Conservation (phyloP, 495 filamentous ascomycete genomes). For the Glonium stellatum region DNA sequence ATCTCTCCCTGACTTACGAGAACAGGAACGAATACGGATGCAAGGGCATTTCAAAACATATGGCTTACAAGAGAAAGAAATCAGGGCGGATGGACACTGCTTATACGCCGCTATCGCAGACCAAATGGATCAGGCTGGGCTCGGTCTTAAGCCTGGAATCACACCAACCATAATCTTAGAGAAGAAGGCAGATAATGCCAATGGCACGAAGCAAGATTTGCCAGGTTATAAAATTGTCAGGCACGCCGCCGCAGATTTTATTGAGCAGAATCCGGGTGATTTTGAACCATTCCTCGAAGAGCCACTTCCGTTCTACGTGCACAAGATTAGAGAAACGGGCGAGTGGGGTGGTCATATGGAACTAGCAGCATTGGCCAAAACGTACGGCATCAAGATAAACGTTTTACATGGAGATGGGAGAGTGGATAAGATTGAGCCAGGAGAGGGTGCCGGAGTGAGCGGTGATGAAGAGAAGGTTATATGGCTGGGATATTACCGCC, state of each 20-base stretch:
- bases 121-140: slow-evolving; percentile 51
- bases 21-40: slow-evolving; percentile 65
- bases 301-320: slow-evolving; percentile 62
- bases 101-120: slow-evolving; percentile 90
- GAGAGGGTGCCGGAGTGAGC: slow-evolving; percentile 32
- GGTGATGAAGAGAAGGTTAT: slow-evolving; percentile 47
- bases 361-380: slow-evolving; percentile 73
- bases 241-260: slow-evolving; percentile 53
- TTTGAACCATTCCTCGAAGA: slow-evolving; percentile 76
- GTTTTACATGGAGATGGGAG: slow-evolving; percentile 76
- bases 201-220: slow-evolving; percentile 5
- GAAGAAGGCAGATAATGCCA: background rate
- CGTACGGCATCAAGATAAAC: slow-evolving; percentile 74
- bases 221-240: slow-evolving; percentile 48
- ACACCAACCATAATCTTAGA: slow-evolving; percentile 14
- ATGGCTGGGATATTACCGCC: slow-evolving; percentile 93
- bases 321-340: slow-evolving; percentile 75
- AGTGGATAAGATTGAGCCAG: slow-evolving; percentile 65
- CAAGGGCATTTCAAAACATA: slow-evolving; percentile 52
- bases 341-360: slow-evolving; percentile 97
- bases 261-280: slow-evolving; percentile 51
- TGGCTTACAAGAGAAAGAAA: slow-evolving; percentile 65
- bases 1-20: slow-evolving; percentile 64
- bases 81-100: slow-evolving; percentile 89
- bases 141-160: slow-evolving; percentile 44